Percentiles rank a stretch among this genome's conserved stretches.
Conservation (phyloP, 1,139 yeast genomes). For the Torulaspora pretoriensis region DNA sequence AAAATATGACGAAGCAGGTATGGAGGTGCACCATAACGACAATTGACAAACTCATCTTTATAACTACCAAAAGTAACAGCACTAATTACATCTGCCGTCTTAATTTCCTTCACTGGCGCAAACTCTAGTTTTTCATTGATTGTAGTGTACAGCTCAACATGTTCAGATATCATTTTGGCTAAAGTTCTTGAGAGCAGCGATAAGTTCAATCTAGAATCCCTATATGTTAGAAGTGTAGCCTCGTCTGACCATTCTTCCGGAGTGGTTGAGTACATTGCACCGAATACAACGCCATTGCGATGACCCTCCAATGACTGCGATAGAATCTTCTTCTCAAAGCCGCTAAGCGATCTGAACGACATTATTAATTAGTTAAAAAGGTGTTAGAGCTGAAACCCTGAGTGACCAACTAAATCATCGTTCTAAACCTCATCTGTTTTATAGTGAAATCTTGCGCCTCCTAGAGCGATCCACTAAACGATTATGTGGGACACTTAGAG, state of each 20-base stretch:
- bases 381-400: too few relatives aligned
- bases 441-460: too few relatives aligned
- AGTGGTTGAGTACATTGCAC: constrained; percentile 23
- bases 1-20: constrained; percentile 31
- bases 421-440: too few relatives aligned
- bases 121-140: constrained; percentile 26
- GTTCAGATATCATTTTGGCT: constrained; percentile 21
- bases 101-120: constrained; percentile 21
- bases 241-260: constrained; percentile 26
- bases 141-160: constrained; percentile 28
- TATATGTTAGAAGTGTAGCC: constrained; percentile 24
- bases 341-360: constrained; percentile 27
- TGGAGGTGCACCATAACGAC: constrained; percentile 32
- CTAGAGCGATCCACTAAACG: too few relatives aligned
- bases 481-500: too few relatives aligned
- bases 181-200: constrained; percentile 24
- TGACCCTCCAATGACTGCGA: constrained; percentile 23
- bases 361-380: constrained; percentile 4
- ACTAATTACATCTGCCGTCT: constrained; percentile 25
- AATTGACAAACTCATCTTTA: constrained; percentile 29
- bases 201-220: constrained; percentile 19
- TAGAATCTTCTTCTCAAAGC: constrained; percentile 27
- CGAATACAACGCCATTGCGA: constrained; percentile 30
- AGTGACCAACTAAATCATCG: too few relatives aligned
- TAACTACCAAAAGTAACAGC: constrained; percentile 24